Base-by-base conservation (phyloP, 1,284 basidiomycete species). In the Apiotrichum akiyoshidainum region DNA sequence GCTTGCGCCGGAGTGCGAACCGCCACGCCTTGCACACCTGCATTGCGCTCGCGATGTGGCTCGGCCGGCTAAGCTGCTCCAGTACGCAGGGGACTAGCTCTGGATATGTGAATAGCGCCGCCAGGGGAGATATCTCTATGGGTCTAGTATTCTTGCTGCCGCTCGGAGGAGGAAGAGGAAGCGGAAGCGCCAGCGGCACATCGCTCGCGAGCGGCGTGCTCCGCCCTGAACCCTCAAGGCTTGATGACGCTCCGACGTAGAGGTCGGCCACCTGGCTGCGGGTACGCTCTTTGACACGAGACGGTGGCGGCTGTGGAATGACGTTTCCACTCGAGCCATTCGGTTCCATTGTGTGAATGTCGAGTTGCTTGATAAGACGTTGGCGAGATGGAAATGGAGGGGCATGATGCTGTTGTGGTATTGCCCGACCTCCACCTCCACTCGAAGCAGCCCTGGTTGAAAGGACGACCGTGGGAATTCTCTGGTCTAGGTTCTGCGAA, bases 21-120 rank as follows among this genome's bases (percentile, higher is more conserved):
- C 61, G 58, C 65, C 73, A 77, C 14, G 55, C 52, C 50, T 42
- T 55, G 47, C 63, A 69, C n/a, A 76, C 73, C 40, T 65, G 57
- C 13, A 68, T 68, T 4, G 72, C 56, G 2, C 52, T 57, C 0
- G 72, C 73, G 42, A 74, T 54, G 46, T 76, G 72, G 8, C 54
- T 55, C 8, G 74, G 73, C 12, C 65, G 63, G 34, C 68, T 60
- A 37, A 76, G 70, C 46, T 69, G 61, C 17, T 66, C 59, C 33
- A 76, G 58, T 0, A 76, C 67, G 8, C 63, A 54, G 1, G 74
- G 73, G 21, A 70, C 53, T 19, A 76, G 65, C 39, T 75, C 74
- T 12, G 68, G 68, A 46, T 69, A 70, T 4, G 63, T 57, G 54
- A 75, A 74, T 22, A 75, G 39, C 33, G 41, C 53, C 0, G 61